Percentiles rank a stretch among this genome's conserved stretches.
Evolutionary conservation across 169 alveolate genomes (phyloP).

Genomic region (Cyclospora cayetanensis): DNA sequence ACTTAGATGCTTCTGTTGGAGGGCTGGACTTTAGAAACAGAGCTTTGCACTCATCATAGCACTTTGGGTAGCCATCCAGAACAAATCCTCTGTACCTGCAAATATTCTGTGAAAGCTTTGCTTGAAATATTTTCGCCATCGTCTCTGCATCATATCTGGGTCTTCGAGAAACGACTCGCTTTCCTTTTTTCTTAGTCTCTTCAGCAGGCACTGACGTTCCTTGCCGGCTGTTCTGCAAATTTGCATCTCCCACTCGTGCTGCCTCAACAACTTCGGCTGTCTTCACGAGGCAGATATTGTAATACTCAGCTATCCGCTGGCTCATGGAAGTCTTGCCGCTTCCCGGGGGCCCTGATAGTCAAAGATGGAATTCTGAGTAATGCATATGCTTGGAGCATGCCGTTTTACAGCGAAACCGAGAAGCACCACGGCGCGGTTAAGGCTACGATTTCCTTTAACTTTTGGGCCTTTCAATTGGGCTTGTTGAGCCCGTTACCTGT

Average conservation of each 20-base stretch:
- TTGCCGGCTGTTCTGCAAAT: background rate
- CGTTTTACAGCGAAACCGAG: too few relatives aligned
- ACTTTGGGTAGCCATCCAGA: slow-evolving; percentile 90
- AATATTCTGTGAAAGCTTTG: slow-evolving; percentile 9
- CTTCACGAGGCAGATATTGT: slow-evolving; percentile 84
- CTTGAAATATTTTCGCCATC: background rate
- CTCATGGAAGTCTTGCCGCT: slow-evolving; percentile 86
- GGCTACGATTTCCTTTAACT: too few relatives aligned
- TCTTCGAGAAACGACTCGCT: too few relatives aligned
- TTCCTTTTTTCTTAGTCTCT: background rate
- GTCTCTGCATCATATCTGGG: background rate
- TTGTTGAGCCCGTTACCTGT: background rate
- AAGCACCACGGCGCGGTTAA: too few relatives aligned
- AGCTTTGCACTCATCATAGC: slow-evolving; percentile 79
- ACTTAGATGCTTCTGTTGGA: background rate
- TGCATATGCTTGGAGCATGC: too few relatives aligned
- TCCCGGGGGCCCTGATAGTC: slow-evolving; percentile 91
- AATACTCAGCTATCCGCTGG: slow-evolving; percentile 81
- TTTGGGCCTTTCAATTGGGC: background rate
- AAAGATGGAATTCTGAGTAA: too few relatives aligned
- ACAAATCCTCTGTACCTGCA: slow-evolving; percentile 80
- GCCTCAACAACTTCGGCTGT: slow-evolving; percentile 81
- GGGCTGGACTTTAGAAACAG: slow-evolving; percentile 67
- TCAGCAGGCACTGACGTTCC: background rate
- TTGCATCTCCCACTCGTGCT: background rate